A percentile compares a stretch with the other conserved stretches of the same genome.
phyloP scores from a whole-genome alignment of 345 rosid genomes.

The Eucalyptus regnans region DNA sequence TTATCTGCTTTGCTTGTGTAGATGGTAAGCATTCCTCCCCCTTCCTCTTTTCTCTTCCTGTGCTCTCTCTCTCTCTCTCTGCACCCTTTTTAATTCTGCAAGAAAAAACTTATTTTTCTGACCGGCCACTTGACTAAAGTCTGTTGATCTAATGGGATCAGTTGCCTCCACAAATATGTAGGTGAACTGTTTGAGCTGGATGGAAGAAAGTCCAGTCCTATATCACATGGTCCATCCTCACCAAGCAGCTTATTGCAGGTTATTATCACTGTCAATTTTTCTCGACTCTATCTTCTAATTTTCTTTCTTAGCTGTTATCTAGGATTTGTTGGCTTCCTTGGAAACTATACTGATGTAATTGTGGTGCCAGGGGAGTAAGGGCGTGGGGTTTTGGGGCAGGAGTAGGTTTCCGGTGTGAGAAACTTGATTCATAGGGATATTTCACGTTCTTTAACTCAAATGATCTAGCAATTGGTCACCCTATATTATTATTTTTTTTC shows the following conservation, averaged over 20 bases:
- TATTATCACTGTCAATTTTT: neutral
- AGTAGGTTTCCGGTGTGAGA: neutral
- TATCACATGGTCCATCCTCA: slow-evolving; percentile 66
- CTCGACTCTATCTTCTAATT: neutral
- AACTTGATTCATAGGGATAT: neutral
- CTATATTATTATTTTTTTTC: neutral
- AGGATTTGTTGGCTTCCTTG: neutral
- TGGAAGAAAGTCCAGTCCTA: slow-evolving; percentile 77
- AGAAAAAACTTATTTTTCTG: neutral
- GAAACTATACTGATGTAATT: neutral
- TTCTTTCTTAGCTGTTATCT: neutral
- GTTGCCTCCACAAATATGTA: slow-evolving; percentile 1
- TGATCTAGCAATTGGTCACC: neutral
- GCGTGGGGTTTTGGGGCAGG: neutral
- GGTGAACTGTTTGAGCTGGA: slow-evolving; percentile 89
- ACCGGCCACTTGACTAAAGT: neutral
- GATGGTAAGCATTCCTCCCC: slow-evolving; percentile 28
- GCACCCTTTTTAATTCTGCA: neutral
- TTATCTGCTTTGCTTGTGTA: slow-evolving; percentile 75
- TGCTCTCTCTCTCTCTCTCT: neutral
- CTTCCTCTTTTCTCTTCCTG: neutral
- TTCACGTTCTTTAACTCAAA: neutral
- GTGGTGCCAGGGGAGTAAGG: neutral
- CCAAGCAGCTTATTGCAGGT: slow-evolving; percentile 70
- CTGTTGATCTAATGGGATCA: neutral